Percentiles rank a stretch among this genome's conserved stretches.
These are phyloP conservation scores for Colletotrichum chlorophyti DNA, from an alignment of 2,329 filamentous ascomycete genomes.

Conservation along the genomic window DNA sequence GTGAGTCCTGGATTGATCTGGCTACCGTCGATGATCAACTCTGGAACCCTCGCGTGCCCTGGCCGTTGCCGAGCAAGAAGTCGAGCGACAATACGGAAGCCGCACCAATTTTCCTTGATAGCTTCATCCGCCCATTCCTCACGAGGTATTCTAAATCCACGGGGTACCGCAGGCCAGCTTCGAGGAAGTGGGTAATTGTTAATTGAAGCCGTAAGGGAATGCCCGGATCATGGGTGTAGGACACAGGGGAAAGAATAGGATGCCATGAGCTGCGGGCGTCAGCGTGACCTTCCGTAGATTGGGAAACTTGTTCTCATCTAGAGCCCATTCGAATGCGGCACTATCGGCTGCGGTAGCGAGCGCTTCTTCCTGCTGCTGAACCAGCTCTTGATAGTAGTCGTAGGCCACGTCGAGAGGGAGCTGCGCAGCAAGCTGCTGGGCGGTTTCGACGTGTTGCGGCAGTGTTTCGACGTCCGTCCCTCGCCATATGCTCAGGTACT, in stretches of 20 bases:
- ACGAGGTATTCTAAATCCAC: not conserved
- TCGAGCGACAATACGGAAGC: slow-evolving; percentile 37
- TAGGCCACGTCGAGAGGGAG: slow-evolving; percentile 29
- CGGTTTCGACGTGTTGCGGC: not conserved
- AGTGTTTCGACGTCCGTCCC: not conserved
- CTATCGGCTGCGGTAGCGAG: slow-evolving; percentile 36
- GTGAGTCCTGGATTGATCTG: slow-evolving; percentile 39
- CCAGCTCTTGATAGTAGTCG: slow-evolving; percentile 39
- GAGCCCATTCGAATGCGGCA: slow-evolving; percentile 39
- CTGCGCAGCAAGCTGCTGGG: not conserved
- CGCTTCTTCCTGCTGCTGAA: slow-evolving; percentile 40
- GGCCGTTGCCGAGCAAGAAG: slow-evolving; percentile 31
- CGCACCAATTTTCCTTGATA: slow-evolving; percentile 37
- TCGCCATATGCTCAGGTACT: not conserved
- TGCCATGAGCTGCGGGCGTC: slow-evolving; percentile 47
- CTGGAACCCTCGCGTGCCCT: slow-evolving; percentile 34
- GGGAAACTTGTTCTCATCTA: slow-evolving; percentile 39
- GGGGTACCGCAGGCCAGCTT: slow-evolving; percentile 36
- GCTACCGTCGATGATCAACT: slow-evolving; percentile 42
- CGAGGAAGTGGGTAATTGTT: slow-evolving; percentile 45
- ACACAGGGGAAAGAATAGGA: slow-evolving; percentile 43
- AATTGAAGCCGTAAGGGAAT: slow-evolving; percentile 46
- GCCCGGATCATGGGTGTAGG: slow-evolving; percentile 49
- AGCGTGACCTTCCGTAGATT: slow-evolving; percentile 43
- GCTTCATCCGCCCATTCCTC: slow-evolving; percentile 21